A percentile compares a stretch with the other conserved stretches of the same genome.
Evolutionary conservation across 768 basidiomycete species (phyloP).

Genomic region (Hypsizygus marmoreus): DNA sequence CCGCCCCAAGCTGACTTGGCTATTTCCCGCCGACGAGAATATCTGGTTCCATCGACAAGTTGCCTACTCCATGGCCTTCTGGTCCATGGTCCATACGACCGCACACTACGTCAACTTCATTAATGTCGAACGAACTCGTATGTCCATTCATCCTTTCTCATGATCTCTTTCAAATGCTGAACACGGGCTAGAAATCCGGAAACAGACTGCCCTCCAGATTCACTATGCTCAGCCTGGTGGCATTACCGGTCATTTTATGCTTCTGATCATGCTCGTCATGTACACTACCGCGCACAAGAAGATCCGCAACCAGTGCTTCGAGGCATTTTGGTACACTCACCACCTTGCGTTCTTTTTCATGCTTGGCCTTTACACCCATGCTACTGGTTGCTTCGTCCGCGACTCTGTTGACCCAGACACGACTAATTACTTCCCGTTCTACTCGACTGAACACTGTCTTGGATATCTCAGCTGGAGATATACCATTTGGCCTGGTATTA

Average conservation of each 20-base stretch:
- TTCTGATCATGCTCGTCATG: slow-evolving; percentile 90
- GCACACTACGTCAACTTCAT: slow-evolving; percentile 94
- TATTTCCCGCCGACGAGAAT: slow-evolving; percentile 92
- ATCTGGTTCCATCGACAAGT: slow-evolving; percentile 97
- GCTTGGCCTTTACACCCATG: slow-evolving; percentile 86
- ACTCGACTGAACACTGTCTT: slow-evolving; percentile 82
- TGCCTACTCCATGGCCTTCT: slow-evolving; percentile 93
- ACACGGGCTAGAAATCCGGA: slow-evolving; percentile 71
- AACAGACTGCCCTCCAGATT: slow-evolving; percentile 75
- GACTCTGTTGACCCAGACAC: slow-evolving; percentile 77
- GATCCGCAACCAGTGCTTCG: slow-evolving; percentile 88
- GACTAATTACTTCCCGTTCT: slow-evolving; percentile 79
- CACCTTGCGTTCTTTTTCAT: slow-evolving; percentile 95
- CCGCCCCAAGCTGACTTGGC: slow-evolving; percentile 77
- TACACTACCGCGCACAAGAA: slow-evolving; percentile 90
- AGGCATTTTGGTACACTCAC: slow-evolving; percentile 97
- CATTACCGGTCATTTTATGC: slow-evolving; percentile 96
- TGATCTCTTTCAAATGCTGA: neutral
- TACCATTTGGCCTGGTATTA: slow-evolving; percentile 89
- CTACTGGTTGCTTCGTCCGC: slow-evolving; percentile 94
- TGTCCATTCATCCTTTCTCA: slow-evolving; percentile 26
- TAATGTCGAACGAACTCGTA: slow-evolving; percentile 87
- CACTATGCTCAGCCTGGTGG: slow-evolving; percentile 89
- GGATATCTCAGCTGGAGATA: slow-evolving; percentile 92
- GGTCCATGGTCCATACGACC: slow-evolving; percentile 90